Percentiles rank a stretch among this genome's conserved stretches.
Conservation (phyloP, 805 yeast species). For the Yarrowia divulgata region DNA sequence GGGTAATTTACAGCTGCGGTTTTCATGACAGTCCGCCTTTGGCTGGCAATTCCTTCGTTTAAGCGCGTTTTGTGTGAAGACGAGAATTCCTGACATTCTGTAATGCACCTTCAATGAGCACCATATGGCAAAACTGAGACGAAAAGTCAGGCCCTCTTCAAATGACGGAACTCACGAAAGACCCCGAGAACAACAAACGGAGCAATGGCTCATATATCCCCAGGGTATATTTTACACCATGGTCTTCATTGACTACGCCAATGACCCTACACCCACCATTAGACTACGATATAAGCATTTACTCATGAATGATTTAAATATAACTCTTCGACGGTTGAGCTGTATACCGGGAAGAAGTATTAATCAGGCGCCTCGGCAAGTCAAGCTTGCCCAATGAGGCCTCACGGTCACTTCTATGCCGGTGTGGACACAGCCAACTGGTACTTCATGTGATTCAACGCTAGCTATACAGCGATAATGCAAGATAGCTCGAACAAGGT, state of each 20-base stretch:
- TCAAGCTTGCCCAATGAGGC: background rate
- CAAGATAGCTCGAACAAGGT: constrained; percentile 29
- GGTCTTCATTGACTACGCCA: too few relatives aligned
- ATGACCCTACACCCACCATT: background rate
- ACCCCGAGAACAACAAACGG: background rate
- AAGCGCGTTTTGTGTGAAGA: background rate
- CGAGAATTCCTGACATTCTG: background rate
- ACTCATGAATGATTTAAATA: constrained; percentile 10
- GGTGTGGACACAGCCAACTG: background rate
- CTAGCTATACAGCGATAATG: constrained; percentile 36
- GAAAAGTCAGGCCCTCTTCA: background rate
- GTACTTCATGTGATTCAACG: background rate
- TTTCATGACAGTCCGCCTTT: too few relatives aligned
- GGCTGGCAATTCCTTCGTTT: too few relatives aligned
- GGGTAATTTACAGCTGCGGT: too few relatives aligned
- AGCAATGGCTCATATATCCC: too few relatives aligned
- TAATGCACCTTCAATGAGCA: constrained; percentile 32
- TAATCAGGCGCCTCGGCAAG: too few relatives aligned
- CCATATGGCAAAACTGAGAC: constrained; percentile 9
- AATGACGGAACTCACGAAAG: too few relatives aligned
- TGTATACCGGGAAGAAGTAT: too few relatives aligned
- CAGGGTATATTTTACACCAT: too few relatives aligned
- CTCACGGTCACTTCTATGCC: background rate
- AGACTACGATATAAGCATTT: background rate
- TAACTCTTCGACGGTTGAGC: background rate